phyloP scores from a whole-genome alignment of 441 rosid genomes.

The Jatropha podagrica region DNA sequence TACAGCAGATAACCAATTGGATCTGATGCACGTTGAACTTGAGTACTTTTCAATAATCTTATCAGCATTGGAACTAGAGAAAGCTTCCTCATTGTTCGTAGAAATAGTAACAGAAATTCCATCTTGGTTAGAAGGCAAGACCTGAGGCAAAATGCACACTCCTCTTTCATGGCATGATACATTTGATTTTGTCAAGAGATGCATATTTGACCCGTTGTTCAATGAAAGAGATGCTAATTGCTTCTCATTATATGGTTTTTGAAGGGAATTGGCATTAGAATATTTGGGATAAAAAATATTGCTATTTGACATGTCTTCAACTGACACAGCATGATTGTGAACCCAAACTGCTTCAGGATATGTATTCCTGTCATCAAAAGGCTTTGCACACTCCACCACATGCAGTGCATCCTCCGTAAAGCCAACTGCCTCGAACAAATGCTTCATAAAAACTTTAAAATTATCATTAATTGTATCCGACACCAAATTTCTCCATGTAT shows the following conservation, averaged over 20 bases:
- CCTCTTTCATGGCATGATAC: conserved; percentile 18
- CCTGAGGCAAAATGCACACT: conserved; percentile 21
- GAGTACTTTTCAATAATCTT: conserved; percentile 1
- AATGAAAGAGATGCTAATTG: conserved; percentile 6
- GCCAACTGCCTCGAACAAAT: conserved; percentile 26
- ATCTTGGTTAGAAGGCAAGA: conserved; percentile 29
- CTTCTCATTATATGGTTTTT: conserved; percentile 19
- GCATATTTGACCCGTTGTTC: conserved; percentile 9
- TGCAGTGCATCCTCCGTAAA: conserved; percentile 23
- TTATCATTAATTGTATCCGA: conserved; percentile 47
- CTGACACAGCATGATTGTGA: conserved; percentile 19
- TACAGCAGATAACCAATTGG: conserved; percentile 46
- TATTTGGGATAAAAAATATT: conserved; percentile 12
- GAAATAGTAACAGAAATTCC: conserved; percentile 22
- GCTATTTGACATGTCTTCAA: conserved; percentile 21
- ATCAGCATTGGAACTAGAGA: conserved; percentile 23
- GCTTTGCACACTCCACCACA: conserved; percentile 19
- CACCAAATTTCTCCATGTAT: conserved; percentile 54
- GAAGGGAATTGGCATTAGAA: conserved; percentile 12
- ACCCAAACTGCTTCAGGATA: conserved; percentile 21
- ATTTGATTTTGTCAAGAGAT: conserved; percentile 18
- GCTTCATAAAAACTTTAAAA: conserved; percentile 31
- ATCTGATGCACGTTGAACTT: conserved; percentile 13
- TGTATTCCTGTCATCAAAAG: conserved; percentile 16
- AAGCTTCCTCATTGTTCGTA: conserved; percentile 21